Evolutionary conservation across 441 rosid species (phyloP), one percentile per base, ranked within the genome.

Genomic region (Brassica hybrid): DNA sequence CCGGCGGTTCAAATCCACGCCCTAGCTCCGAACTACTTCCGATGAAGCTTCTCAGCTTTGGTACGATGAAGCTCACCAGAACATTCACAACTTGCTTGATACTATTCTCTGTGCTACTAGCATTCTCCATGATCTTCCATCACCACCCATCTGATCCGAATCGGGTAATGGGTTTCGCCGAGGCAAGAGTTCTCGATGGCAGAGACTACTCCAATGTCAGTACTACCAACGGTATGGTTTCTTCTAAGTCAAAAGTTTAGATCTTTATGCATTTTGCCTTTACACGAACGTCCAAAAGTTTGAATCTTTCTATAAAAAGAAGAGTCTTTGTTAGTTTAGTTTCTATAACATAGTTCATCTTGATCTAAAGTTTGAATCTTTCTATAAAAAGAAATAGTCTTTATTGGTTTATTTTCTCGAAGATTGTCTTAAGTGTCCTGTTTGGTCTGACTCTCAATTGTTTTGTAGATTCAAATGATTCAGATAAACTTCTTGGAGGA

Each of bases 71-170:
- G 63, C 79, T 84, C 72, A 76, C 86, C 52, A 81, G 82, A 79
- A 67, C 82, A 68, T 77, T 89, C 57, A 77, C 85, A 7, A 71
- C 81, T 61, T 68, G 77, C 48, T 78, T 91, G 59, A 65, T 86
- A 9, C 65, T 79, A 58, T 76, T 88, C 57, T 85, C 92, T 11
- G 36, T 85, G 18, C 13, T 88, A 12, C 52, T 88, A 80, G 77
- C 75, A 21, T 72, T 88, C 60, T 82, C 86, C 41, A n/a, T 89
- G 59, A 78, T 89, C 58, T 73, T 86, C 11, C 85, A 80, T 1
- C 84, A 82, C 59, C 71, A 84, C 8, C 82, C 87, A 2, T 78
- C 86, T 32, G 91, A 89, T 78, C 88, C 83, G n/a, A 90, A 89
- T 80, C 90, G 76, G 3, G 43, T 52, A 5, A 48, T 69, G 48